phyloP scores from a whole-genome alignment of 1,139 yeast species.

The Blastobotrys raffinosifermentans region DNA sequence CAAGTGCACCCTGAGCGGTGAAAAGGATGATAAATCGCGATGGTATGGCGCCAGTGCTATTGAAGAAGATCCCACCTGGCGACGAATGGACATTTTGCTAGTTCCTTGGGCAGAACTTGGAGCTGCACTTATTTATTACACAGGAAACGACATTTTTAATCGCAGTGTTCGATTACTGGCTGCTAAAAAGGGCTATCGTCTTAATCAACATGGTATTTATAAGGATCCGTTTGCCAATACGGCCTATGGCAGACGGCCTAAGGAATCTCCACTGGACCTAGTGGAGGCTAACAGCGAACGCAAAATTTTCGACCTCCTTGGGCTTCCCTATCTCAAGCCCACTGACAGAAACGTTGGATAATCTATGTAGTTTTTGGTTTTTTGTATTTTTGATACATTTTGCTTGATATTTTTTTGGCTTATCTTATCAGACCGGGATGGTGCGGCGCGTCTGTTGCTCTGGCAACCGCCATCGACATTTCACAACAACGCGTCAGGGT shows the following conservation, averaged over 20 bases:
- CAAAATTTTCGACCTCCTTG: conserved; percentile 42
- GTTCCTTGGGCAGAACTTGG: conserved; percentile 48
- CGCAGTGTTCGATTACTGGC: conserved; percentile 45
- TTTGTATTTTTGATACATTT: no score
- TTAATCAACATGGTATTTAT: conserved; percentile 46
- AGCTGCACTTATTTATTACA: conserved; percentile 47
- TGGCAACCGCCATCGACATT: neutral
- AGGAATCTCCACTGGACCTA: conserved; percentile 16
- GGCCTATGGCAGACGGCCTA: neutral
- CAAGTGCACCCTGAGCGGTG: conserved; percentile 26
- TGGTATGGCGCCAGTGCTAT: conserved; percentile 31
- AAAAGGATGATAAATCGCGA: conserved; percentile 15
- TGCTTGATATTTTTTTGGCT: neutral
- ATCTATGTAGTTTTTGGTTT: neutral
- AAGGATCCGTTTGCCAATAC: conserved; percentile 8
- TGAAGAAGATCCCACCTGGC: conserved; percentile 32
- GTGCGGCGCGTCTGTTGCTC: neutral
- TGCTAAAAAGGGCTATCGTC: conserved; percentile 36
- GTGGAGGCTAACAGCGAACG: conserved; percentile 45
- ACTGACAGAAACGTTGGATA: conserved; percentile 36
- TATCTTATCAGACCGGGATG: neutral
- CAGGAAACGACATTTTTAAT: conserved; percentile 51
- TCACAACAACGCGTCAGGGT: no score
- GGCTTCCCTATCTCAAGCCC: conserved; percentile 40
- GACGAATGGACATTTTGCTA: conserved; percentile 49